Evolutionary conservation across 2,329 filamentous ascomycete species (phyloP), one percentile per base, ranked within the genome.

Genomic region (Rhynchosporium secalis): DNA sequence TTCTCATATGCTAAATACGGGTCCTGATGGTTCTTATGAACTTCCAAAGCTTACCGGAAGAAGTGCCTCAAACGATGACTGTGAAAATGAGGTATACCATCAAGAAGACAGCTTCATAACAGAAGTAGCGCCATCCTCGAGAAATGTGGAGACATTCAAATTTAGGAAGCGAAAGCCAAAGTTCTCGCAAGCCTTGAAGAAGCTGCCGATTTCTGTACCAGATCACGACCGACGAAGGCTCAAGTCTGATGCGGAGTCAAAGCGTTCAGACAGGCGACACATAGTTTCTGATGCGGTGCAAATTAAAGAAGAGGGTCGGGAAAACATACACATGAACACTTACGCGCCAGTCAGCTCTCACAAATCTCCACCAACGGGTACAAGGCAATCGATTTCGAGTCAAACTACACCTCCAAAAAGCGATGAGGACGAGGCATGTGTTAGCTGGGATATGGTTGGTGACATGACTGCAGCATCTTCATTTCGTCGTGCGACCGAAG

Each of bases 51-150:
- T 60, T 51, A 47, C 56, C 43, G 13, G n/a, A 15, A 26, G 41
- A 2, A 40, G 13, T 29, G 20, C 8, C n/a, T 43, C n/a, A 10
- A n/a, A 31, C n/a, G 28, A 62, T 9, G 36, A 13, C 2, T 41
- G 20, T 43, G 31, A 49, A 43, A 41, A 29, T 15, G 20, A 38
- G 4, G 43, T 51, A 10, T 31, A 41, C 6, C 41, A 43, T 13
- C 64, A 65, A 54, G 66, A 69, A 29, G 20, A 66, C 41, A 72
- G 66, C 52, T 74, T 72, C 58, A 51, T 73, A 6, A 73, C 69
- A 12, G 68, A 71, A 38, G 61, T 72, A 40, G 71, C 68, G 15
- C 71, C 71, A 13, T 72, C 72, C 40, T 73, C 71, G 26, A 57
- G 65, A 58, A 65, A 72, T 62, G 8, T 73, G 8, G 72, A 71